phyloP scores from a whole-genome alignment of 169 alveolate genomes.

The Toxoplasma gondii region DNA sequence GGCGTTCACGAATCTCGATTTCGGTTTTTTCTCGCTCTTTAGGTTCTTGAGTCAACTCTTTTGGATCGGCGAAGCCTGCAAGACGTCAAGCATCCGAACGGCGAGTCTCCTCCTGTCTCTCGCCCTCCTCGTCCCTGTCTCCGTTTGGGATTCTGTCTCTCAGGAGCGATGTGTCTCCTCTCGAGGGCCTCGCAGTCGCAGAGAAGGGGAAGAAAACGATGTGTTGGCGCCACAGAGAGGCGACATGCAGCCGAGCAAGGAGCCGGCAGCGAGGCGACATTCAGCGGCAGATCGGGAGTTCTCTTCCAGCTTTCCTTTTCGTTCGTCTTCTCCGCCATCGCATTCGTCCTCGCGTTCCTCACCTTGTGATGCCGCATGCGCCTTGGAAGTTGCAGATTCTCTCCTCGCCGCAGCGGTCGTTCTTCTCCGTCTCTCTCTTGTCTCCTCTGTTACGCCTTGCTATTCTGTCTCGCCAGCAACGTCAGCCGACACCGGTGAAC shows the following conservation, averaged over 20 bases:
- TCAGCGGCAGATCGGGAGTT: too few relatives aligned
- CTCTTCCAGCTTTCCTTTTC: too few relatives aligned
- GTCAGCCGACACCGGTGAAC: too few relatives aligned
- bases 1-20: neutral
- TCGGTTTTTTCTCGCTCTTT: too few relatives aligned
- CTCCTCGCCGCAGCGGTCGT: neutral
- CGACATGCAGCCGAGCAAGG: too few relatives aligned
- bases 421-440: neutral
- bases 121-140: neutral
- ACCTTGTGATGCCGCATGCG: too few relatives aligned
- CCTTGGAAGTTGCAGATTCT: neutral
- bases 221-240: too few relatives aligned
- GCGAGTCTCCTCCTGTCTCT: neutral
- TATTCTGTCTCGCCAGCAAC: neutral
- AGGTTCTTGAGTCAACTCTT: neutral
- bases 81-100: neutral
- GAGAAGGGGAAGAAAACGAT: too few relatives aligned
- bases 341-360: too few relatives aligned
- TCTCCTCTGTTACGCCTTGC: neutral
- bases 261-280: too few relatives aligned
- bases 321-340: too few relatives aligned
- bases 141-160: neutral
- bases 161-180: neutral
- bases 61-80: neutral
- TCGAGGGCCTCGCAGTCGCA: neutral